Evolutionary conservation across 148 eudicot genomes (phyloP).

Genomic region (Cornus florida): DNA sequence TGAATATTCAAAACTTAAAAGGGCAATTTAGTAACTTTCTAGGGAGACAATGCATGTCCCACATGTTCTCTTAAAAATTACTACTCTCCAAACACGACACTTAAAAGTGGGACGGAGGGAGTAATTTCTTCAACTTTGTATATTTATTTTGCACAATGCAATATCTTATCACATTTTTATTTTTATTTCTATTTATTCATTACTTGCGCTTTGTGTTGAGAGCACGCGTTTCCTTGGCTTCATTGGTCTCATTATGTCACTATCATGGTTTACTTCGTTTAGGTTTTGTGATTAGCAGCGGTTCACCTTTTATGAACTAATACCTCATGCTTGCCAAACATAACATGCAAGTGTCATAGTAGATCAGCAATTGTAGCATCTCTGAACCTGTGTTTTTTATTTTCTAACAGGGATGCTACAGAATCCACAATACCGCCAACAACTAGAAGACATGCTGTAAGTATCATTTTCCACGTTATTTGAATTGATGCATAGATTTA

Average conservation of each 20-base stretch:
- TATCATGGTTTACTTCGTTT: background rate
- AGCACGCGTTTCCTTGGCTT: background rate
- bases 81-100: no score
- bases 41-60: no score
- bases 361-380: background rate
- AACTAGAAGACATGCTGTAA: constrained; percentile 93
- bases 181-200: background rate
- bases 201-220: background rate
- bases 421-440: constrained; percentile 88
- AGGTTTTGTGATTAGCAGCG: background rate
- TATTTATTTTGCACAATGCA: background rate
- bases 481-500: background rate
- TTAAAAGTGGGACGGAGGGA: no score
- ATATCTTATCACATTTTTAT: background rate
- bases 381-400: constrained; percentile 6
- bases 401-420: constrained; percentile 86
- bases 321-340: background rate
- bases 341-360: background rate
- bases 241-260: background rate
- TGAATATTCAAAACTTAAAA: no score
- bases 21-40: no score
- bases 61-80: no score
- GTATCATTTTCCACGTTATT: constrained; percentile 20
- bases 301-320: background rate
- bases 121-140: no score